Evolutionary conservation across 257 asterid genomes (phyloP).

Genomic region (Petunia axillaris): DNA sequence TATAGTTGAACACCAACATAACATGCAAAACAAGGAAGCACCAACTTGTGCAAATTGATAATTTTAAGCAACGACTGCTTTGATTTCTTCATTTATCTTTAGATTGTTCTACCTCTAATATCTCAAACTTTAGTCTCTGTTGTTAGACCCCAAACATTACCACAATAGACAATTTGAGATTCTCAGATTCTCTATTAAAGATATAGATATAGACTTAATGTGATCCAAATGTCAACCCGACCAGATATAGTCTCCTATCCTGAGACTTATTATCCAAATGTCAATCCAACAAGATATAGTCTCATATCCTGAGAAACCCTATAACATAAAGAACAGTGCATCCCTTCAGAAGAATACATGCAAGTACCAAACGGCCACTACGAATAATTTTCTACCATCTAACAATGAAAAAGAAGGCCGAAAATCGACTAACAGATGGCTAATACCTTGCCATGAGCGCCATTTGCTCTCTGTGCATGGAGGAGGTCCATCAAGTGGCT

Average conservation of each 20-base stretch:
- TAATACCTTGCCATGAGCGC: slow-evolving; percentile 76
- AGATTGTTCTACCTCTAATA: background rate
- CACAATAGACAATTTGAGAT: slow-evolving; percentile 13
- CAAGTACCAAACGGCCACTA: slow-evolving; percentile 1
- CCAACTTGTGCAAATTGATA: slow-evolving; percentile 7
- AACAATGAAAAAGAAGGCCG: background rate
- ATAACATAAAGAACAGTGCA: slow-evolving; percentile 14
- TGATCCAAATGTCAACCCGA: background rate
- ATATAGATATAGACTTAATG: background rate
- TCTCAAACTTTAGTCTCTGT: background rate
- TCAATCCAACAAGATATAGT: background rate
- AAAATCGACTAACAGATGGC: slow-evolving; percentile 7
- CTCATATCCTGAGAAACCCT: background rate
- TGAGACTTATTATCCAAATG: background rate
- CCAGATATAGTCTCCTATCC: background rate
- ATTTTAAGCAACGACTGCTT: slow-evolving; percentile 18
- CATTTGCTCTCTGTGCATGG: slow-evolving; percentile 85
- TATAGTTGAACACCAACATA: slow-evolving; percentile 3
- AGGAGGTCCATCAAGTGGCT: slow-evolving; percentile 99
- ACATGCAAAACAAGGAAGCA: slow-evolving; percentile 17
- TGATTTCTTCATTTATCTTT: background rate
- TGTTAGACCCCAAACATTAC: background rate
- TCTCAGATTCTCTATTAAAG: slow-evolving; percentile 2
- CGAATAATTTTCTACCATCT: background rate
- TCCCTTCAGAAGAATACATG: slow-evolving; percentile 12